Evolutionary conservation across 495 filamentous ascomycete genomes (phyloP), one percentile per base, ranked within the genome.

Genomic region (Tuber indicum): DNA sequence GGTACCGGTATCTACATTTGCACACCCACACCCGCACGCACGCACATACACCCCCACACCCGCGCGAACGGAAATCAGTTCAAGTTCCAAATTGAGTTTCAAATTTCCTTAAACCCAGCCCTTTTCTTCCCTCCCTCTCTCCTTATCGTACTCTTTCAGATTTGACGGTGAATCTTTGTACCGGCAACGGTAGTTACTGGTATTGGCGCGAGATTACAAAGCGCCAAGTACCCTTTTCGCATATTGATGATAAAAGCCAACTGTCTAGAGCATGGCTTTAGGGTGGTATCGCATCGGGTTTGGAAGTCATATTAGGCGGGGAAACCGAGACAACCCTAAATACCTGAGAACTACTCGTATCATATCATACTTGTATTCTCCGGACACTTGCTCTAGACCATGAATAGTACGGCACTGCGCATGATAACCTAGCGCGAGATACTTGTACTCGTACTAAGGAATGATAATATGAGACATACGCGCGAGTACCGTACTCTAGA

Each of bases 91-190:
- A 62, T 62, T 62, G 52, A 62, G 52, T 62, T 62, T 62, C 52
- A 62, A 62, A 62, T 62, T 62, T 62, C 52, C 52, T 32, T 62
- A 62, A 62, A 62, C 52, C 52, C 23, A 62, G 52, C 52, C 26
- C 14, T 62, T 62, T 32, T 12, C 52, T 32, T 32, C 12, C 23
- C 9, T 10, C 23, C 49, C 12, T 9, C 23, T 1, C 23, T n/a
- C 14, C n/a, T 3, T 32, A 62, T 62, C 52, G 14, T 62, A 16
- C 52, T 16, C 52, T 62, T 62, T 62, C 26, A 62, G 52, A 26
- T n/a, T 58, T 58, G 9, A 58, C 52, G 52, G 47, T 23, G 47
- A 58, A 58, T 26, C 8, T 26, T 10, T 58, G 23, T 14, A 10
- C 49, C 49, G 49, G 52, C n/a, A 62, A 62, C 52, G 52, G 52